phyloP scores from a whole-genome alignment of 2,329 filamentous ascomycete genomes.

The Exophiala alcalophila region DNA sequence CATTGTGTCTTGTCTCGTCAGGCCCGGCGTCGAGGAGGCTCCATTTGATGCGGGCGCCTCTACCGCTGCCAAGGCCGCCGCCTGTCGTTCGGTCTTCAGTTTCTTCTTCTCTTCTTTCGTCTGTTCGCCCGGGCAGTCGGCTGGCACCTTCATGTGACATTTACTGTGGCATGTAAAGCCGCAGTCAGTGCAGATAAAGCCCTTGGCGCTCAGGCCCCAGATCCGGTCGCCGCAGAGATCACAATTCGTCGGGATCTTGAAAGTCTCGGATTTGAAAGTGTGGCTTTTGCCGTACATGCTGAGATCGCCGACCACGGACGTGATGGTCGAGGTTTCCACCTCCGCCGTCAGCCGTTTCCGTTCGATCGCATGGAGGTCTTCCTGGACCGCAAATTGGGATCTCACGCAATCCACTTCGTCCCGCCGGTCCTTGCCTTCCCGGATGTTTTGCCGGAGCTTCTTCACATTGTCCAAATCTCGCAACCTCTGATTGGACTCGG shows the following conservation, averaged over 20 bases:
- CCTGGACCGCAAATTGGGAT: constrained; percentile 78
- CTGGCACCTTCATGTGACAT: constrained; percentile 97
- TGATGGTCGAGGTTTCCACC: constrained; percentile 89
- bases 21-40: constrained; percentile 51
- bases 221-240: constrained; percentile 95
- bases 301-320: constrained; percentile 84
- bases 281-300: constrained; percentile 91
- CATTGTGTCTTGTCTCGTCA: constrained; percentile 82
- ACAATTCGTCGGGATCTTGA: constrained; percentile 98
- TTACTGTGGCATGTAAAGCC: constrained; percentile 98
- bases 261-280: constrained; percentile 97
- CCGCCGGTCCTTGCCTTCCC: constrained; percentile 80
- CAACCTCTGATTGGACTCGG: constrained; percentile 80
- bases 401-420: constrained; percentile 84
- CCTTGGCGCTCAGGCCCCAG: constrained; percentile 95
- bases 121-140: constrained; percentile 90
- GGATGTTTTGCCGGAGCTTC: constrained; percentile 68
- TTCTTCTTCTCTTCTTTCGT: constrained; percentile 95
- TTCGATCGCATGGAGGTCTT: constrained; percentile 79
- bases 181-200: constrained; percentile 92
- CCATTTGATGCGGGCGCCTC: constrained; percentile 44
- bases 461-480: constrained; percentile 79
- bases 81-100: constrained; percentile 80
- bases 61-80: constrained; percentile 62
- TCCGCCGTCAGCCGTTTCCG: constrained; percentile 82